Base-by-base conservation (phyloP, 73 alveolate species). In the Stentor roeselii region DNA sequence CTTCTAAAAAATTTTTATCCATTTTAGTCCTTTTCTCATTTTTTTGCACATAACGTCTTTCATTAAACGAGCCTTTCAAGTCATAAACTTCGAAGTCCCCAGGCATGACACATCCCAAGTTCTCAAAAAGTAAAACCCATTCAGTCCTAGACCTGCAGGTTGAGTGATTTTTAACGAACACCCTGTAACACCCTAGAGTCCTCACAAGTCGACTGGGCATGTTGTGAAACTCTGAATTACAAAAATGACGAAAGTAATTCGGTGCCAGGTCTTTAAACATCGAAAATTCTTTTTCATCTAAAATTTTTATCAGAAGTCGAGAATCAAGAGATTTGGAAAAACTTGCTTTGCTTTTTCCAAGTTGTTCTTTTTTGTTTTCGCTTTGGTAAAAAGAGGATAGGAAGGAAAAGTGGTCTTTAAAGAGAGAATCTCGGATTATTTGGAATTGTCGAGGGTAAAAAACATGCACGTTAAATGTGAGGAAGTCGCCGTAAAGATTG, bases 241-340 rank as follows among this genome's bases (percentile, higher is more conserved):
- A 88, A 3, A 85, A 75, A 75, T 88, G 86, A 41, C 88, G 86
- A 59, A 88, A 88, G 61, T 88, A 88, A 42, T 75, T 40, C 11
- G 89, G 91, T 3, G 94, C 92, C 31, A 89, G 85, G 58, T 86
- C 91, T 3, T 59, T 37, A 75, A 89, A 89, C 91, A 86, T 89
- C 83, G 74, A 61, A 40, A 86, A 59, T 60, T 89, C 94, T 59
- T 78, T 89, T 36, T 77, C 85, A 59, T 86, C 87, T 39, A 85
- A 78, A 60, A 86, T 59, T 76, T 86, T 89, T 82, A 85, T 86
- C 58, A 89, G 59, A 75, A 59, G 86, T 75, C 61, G 78, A 6
- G 42, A 75, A 59, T 41, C 76, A 42, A 59, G 60, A 21, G 88
- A 39, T 59, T 82, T 75, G 41, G 32, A 31, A 75, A 89, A 86